Base-by-base conservation (phyloP, 2,329 filamentous ascomycete species). In the Cladosporium sp. region DNA sequence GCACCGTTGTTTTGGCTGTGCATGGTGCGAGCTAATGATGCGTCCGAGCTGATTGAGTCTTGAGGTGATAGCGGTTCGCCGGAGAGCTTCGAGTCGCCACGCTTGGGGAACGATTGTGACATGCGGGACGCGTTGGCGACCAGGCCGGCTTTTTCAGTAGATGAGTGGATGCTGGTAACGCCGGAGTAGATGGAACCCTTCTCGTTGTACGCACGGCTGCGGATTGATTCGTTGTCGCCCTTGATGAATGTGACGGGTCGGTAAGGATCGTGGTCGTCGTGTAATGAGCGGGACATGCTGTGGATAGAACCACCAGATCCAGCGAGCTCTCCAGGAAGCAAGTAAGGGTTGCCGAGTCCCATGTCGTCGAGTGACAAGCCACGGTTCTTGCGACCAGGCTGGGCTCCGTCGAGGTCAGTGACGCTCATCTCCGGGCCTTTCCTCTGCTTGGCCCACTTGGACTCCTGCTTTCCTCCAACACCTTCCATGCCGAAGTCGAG, bases 401-500 rank as follows among this genome's bases (percentile, higher is more conserved):
- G 75, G 40, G 21, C 28, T 29, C 74, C 71, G 12, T 88, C 88
- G 74, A 91, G 84, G 37, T 76, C 72, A 14, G 88, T 88, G 74
- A 91, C 84, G 29, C 81, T 84, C 83, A 87, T 81, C 78, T 88
- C 79, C 69, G 82, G 79, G 26, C 69, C 72, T 23, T 75, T 75
- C 69, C 74, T 78, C 44, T 82, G 81, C 70, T 81, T 84, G 49
- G 73, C 75, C 28, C 75, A 74, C 66, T 82, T 81, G 65, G 74
- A 69, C 44, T 74, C 67, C 50, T 69, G 69, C 31, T 66, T 57
- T 1, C 63, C 14, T 37, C 57, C 26, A 67, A 66, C 62, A 37
- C 71, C 69, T 65, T 90, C 92, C 74, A 97, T 79, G 40, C 95
- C 95, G 75, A 97, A 99, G 77, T 99, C 95, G 75, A 98, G 85